phyloP scores from a whole-genome alignment of 2,329 filamentous ascomycete species.

The Didymella segeticola region DNA sequence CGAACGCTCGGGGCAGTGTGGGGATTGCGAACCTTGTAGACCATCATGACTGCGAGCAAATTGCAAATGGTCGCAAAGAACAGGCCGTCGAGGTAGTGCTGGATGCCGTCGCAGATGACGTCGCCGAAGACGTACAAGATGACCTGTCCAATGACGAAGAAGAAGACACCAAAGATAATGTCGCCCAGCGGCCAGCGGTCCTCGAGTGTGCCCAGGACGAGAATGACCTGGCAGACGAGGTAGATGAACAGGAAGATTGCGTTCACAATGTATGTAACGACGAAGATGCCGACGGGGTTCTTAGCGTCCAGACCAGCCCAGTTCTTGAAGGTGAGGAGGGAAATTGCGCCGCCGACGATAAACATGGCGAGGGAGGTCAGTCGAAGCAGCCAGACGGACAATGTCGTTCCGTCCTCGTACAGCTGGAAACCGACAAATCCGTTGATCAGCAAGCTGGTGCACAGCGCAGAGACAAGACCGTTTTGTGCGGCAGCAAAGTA shows the following conservation, averaged over 20 bases:
- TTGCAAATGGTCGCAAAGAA: constrained; percentile 97
- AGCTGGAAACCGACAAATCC: constrained; percentile 98
- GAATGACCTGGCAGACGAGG: constrained; percentile 82
- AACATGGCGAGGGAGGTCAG: constrained; percentile 82
- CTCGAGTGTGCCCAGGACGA: constrained; percentile 88
- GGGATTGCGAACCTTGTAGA: constrained; percentile 80
- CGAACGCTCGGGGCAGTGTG: background rate
- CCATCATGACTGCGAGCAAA: constrained; percentile 96
- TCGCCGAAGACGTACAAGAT: constrained; percentile 89
- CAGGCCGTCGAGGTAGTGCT: constrained; percentile 92
- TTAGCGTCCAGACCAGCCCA: constrained; percentile 86
- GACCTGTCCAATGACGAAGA: constrained; percentile 91
- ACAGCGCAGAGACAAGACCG: constrained; percentile 82
- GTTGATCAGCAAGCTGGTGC: constrained; percentile 91
- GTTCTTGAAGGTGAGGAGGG: constrained; percentile 88
- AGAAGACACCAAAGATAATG: constrained; percentile 87
- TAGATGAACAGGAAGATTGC: constrained; percentile 87
- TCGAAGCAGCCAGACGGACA: constrained; percentile 92
- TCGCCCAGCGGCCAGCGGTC: constrained; percentile 96
- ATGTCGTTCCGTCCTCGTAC: constrained; percentile 93
- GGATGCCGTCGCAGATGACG: constrained; percentile 80
- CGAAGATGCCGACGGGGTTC: constrained; percentile 87
- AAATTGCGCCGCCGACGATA: constrained; percentile 82
- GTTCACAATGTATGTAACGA: constrained; percentile 90
- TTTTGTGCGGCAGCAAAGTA: constrained; percentile 92